phyloP scores from a whole-genome alignment of 768 basidiomycete genomes.

The Xanthoconium purpureum region DNA sequence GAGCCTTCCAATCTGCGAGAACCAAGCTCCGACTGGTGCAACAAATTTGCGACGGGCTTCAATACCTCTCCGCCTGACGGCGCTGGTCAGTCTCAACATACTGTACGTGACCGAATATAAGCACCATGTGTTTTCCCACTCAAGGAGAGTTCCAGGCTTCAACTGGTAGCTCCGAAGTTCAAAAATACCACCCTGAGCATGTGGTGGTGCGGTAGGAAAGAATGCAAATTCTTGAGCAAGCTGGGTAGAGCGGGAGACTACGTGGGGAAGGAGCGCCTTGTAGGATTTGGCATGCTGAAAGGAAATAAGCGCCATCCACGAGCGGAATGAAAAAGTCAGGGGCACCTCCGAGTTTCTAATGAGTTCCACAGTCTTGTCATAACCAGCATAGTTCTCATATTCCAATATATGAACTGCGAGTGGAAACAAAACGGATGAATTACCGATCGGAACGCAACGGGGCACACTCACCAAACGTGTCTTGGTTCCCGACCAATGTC shows the following conservation, averaged over 20 bases:
- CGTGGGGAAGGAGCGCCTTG: constrained; percentile 70
- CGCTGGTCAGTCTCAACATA: constrained; percentile 4
- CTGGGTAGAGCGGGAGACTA: constrained; percentile 71
- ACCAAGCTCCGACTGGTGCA: constrained; percentile 88
- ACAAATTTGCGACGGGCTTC: constrained; percentile 90
- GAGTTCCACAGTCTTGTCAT: constrained; percentile 69
- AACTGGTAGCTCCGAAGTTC: constrained; percentile 89
- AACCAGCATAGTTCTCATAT: constrained; percentile 91
- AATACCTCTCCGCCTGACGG: constrained; percentile 80
- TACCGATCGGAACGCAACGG: not conserved
- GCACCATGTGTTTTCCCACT: constrained; percentile 94
- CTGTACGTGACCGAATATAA: not conserved
- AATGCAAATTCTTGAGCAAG: constrained; percentile 94
- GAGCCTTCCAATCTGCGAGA: constrained; percentile 79
- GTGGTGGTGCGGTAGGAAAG: constrained; percentile 87
- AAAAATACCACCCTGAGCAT: constrained; percentile 84
- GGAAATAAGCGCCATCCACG: not conserved
- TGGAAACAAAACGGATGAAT: not conserved
- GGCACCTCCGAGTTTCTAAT: constrained; percentile 64
- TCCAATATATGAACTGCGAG: constrained; percentile 70
- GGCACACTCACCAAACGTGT: constrained; percentile 66
- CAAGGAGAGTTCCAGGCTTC: constrained; percentile 84
- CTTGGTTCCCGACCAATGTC: constrained; percentile 83
- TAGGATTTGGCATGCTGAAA: constrained; percentile 64
- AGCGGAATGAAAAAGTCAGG: not conserved